phyloP scores from a whole-genome alignment of 257 asterid species.

The Solanum pennellii region DNA sequence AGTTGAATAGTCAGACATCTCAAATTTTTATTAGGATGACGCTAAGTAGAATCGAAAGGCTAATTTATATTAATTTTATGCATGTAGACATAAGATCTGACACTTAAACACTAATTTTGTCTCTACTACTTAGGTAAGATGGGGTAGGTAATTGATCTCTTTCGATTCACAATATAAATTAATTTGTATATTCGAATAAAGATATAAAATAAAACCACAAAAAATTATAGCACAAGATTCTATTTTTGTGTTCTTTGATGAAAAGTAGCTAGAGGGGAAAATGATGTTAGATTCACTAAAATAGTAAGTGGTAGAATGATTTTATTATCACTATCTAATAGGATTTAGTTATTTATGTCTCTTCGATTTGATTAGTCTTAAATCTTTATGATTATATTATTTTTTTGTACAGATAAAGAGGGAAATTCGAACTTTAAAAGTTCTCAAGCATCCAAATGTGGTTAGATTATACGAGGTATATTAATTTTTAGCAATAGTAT shows the following conservation, averaged over 20 bases:
- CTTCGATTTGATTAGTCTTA: not conserved
- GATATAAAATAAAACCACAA: not conserved
- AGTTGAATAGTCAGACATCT: rapidly evolving
- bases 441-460: conserved; percentile 90
- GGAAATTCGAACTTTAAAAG: conserved; percentile 84
- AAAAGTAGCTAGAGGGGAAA: not conserved
- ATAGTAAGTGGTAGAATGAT: not conserved
- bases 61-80: not conserved
- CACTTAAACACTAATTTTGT: not conserved
- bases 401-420: conserved; percentile 60
- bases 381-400: not conserved
- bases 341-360: not conserved
- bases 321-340: not conserved
- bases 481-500: not conserved
- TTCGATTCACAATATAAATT: not conserved
- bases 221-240: not conserved
- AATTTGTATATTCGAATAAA: not conserved
- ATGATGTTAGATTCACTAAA: not conserved
- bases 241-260: not conserved
- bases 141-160: not conserved
- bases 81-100: not conserved
- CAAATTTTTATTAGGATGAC: too few relatives aligned
- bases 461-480: conserved; percentile 82
- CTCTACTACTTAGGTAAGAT: not conserved
- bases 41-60: too few relatives aligned